phyloP scores from a whole-genome alignment of 441 rosid species.

The Omphalea diandra region DNA sequence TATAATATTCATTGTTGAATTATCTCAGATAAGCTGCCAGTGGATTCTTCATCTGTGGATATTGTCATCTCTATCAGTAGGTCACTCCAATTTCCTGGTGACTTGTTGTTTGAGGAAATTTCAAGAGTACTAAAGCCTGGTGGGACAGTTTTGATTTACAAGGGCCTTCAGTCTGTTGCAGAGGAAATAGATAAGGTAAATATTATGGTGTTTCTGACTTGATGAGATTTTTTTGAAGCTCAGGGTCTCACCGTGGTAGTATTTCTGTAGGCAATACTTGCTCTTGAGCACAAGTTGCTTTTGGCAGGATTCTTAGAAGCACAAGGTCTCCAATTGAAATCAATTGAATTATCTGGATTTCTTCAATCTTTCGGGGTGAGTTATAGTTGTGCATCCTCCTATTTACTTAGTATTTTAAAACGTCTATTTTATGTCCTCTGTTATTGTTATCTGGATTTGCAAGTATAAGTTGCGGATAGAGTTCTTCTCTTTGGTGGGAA shows the following conservation, averaged over 20 bases:
- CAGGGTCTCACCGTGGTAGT: conserved; percentile 12
- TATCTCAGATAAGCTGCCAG: conserved; percentile 60
- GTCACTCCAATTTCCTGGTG: conserved; percentile 54
- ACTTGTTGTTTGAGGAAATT: conserved; percentile 46
- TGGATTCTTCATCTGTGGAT: conserved; percentile 61
- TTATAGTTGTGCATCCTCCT: not conserved
- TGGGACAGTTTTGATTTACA: conserved; percentile 51
- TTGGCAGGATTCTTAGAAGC: conserved; percentile 75
- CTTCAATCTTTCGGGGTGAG: conserved; percentile 55
- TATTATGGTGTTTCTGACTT: conserved; percentile 1
- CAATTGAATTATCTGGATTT: conserved; percentile 27
- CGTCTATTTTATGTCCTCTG: not conserved
- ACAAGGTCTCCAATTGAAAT: conserved; percentile 43
- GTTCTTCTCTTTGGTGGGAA: not conserved
- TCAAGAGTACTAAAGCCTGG: conserved; percentile 72
- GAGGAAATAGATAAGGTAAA: conserved; percentile 51
- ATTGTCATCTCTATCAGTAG: conserved; percentile 41
- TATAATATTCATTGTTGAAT: conserved; percentile 19
- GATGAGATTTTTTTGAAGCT: not conserved
- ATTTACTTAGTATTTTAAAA: not conserved
- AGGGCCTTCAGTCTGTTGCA: conserved; percentile 29
- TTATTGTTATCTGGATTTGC: too few relatives aligned
- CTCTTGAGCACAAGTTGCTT: conserved; percentile 57
- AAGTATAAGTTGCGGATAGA: not conserved
- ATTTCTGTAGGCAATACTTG: conserved; percentile 42